Base-by-base conservation (phyloP, 1,139 yeast genomes). In the Blastobotrys serpentis region DNA sequence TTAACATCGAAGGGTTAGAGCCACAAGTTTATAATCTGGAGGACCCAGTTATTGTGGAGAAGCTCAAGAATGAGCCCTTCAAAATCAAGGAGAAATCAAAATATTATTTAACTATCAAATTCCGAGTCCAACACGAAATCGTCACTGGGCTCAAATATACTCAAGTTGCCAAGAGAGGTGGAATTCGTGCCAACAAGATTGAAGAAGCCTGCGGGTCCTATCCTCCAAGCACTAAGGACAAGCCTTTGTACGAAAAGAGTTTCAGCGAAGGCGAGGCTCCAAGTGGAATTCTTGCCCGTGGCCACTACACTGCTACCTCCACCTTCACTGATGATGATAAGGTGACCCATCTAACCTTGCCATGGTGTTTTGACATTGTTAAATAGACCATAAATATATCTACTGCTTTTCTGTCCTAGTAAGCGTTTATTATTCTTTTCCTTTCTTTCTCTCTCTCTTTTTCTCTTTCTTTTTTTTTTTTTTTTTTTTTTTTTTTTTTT, bases 231-330 rank as follows among this genome's bases (percentile, higher is more conserved):
- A 87, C 96, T n/a, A 73, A 72, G 51, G 87, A 80, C 42, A 87
- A 84, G 64, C 96, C 95, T 7, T 83, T 66, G 61, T 89, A 90
- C 67, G 92, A 83, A 63, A 86, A 82, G 56, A 43, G 52, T 32
- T 58, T 89, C 56, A 79, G 84, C n/a, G 94, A 84, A 63, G 90
- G 86, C 52, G 96, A 88, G 67, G 97, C 96, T 13, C 98, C 98
- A 33, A 77, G 87, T 45, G 97, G 97, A 1, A 69, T 89, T 68
- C 70, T 90, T 57, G 96, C 95, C 2, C 79, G 97, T 68, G 96
- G 97, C 42, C 76, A 79, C 49, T 90, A 87, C 70, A 78, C 83
- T 45, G 95, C 95, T 17, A 75, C 79, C 37, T 82, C 95, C 21
- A 86, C 84, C 67, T 89, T 89, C 62, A 76, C 86, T 44, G 97